A percentile compares a stretch with the other conserved stretches of the same genome.
Conservation (phyloP, 768 basidiomycete species). For the Butyriboletus loyo region DNA sequence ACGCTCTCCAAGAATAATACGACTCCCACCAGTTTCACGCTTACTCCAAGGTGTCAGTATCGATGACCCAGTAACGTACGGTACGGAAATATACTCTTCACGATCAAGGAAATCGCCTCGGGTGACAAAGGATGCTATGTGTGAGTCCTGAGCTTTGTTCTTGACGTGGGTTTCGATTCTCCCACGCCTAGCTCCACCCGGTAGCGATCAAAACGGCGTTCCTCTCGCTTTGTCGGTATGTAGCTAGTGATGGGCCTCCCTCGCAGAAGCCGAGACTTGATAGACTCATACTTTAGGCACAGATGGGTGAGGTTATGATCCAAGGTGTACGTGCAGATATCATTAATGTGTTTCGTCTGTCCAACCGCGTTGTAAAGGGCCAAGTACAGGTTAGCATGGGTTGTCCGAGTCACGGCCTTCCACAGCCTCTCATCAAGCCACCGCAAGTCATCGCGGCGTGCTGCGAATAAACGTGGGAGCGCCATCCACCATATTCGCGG, state of each 20-base stretch:
- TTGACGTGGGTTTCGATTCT: neutral
- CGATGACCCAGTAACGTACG: constrained; percentile 4
- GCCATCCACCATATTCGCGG: neutral
- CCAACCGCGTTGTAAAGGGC: too few relatives aligned
- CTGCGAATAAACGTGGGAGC: neutral
- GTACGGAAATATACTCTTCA: constrained; percentile 1
- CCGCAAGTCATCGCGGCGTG: neutral
- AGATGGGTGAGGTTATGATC: neutral
- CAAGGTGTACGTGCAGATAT: neutral
- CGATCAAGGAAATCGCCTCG: neutral
- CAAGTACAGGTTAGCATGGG: neutral
- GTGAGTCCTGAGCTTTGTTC: neutral
- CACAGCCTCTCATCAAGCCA: neutral
- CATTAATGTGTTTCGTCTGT: neutral
- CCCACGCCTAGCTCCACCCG: neutral
- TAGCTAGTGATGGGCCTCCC: neutral
- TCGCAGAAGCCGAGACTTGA: neutral
- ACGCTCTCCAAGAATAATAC: constrained; percentile 5
- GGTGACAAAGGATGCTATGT: constrained; percentile 3
- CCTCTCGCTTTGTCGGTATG: neutral
- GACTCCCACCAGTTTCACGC: neutral
- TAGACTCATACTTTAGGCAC: neutral
- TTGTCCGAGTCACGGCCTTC: neutral
- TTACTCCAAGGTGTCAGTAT: neutral
- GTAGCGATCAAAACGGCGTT: neutral